Evolutionary conservation across 306 rosid species (phyloP), one percentile per base, ranked within the genome.

Genomic region (Coriaria nepalensis): DNA sequence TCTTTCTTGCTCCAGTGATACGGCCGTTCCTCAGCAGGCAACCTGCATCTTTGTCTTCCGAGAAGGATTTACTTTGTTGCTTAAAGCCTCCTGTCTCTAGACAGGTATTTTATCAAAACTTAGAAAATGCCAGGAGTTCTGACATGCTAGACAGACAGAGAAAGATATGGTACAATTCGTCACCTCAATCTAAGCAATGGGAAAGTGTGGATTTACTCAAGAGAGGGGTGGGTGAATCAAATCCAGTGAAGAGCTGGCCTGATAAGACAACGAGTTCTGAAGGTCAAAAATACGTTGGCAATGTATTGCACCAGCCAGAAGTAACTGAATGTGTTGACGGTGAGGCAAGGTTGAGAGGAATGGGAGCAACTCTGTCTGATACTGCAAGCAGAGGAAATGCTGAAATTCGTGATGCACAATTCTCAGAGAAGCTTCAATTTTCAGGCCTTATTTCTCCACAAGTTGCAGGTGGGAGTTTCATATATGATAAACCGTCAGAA

Each of bases 121-220:
- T 90, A 67, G 92, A 85, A 72, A 81, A 75, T 57, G 82, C 95
- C 13, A 85, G 84, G 76, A 85, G 98, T 66, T 85, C 95, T 7
- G 95, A 79, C 67, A 85, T 90, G 98, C 64, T 90, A 62, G 94
- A 85, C 70, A 79, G 98, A 68, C 98, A 84, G 42, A 85, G 98
- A 69, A 90, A 77, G 76, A 85, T 90, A 70, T 90, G 98, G 95
- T 90, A 90, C 77, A 85, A 69, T 57, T 79, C 95, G 49, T 64
- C 92, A 57, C 75, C 84, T 50, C 87, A 77, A 49, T 79, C 95
- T 43, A 80, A 81, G 61, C 73, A 85, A 44, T 90, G 94, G 98
- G 98, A 90, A 68, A 75, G 69, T 46, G 59, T 55, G 71, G 98
- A 90, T 68, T 60, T 79, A 49, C 82, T 79, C 45, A 81, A 78